These are phyloP conservation scores for Macrophomina tecta DNA, from an alignment of 2,329 filamentous ascomycete genomes.

Conservation along the genomic window DNA sequence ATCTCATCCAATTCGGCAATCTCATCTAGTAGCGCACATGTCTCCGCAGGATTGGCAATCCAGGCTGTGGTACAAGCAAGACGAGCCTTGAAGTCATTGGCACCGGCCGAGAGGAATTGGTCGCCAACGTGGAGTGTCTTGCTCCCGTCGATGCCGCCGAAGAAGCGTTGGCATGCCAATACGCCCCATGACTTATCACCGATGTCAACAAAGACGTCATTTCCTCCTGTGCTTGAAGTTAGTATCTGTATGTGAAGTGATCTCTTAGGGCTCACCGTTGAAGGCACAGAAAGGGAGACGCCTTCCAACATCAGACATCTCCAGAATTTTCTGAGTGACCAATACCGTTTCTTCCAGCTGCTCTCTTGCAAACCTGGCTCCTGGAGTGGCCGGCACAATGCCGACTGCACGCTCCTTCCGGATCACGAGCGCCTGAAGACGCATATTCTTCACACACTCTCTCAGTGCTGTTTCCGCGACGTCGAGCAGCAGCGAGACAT, in stretches of 20 bases:
- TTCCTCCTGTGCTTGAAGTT: slow-evolving; percentile 64
- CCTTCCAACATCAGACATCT: slow-evolving; percentile 73
- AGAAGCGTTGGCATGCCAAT: slow-evolving; percentile 87
- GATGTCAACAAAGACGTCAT: slow-evolving; percentile 98
- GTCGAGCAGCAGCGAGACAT: slow-evolving; percentile 82
- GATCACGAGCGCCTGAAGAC: slow-evolving; percentile 78
- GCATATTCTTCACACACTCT: slow-evolving; percentile 80
- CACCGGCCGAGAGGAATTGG: slow-evolving; percentile 92
- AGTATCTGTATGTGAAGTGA: neutral
- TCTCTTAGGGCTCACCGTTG: slow-evolving; percentile 67
- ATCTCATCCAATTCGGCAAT: slow-evolving; percentile 57
- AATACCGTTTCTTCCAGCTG: slow-evolving; percentile 94
- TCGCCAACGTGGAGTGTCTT: slow-evolving; percentile 93
- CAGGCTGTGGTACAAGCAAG: slow-evolving; percentile 93
- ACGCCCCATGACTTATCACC: slow-evolving; percentile 98
- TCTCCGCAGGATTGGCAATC: slow-evolving; percentile 93
- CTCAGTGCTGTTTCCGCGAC: slow-evolving; percentile 83
- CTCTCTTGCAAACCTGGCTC: slow-evolving; percentile 78
- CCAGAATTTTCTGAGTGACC: slow-evolving; percentile 89
- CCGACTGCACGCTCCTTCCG: slow-evolving; percentile 78
- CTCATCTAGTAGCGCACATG: slow-evolving; percentile 87
- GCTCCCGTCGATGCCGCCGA: slow-evolving; percentile 74
- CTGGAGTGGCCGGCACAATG: slow-evolving; percentile 64
- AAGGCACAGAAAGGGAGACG: slow-evolving; percentile 93
- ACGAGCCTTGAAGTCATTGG: slow-evolving; percentile 96